Base-by-base conservation (phyloP, 2,329 filamentous ascomycete species). In the Balansia obtecta region DNA sequence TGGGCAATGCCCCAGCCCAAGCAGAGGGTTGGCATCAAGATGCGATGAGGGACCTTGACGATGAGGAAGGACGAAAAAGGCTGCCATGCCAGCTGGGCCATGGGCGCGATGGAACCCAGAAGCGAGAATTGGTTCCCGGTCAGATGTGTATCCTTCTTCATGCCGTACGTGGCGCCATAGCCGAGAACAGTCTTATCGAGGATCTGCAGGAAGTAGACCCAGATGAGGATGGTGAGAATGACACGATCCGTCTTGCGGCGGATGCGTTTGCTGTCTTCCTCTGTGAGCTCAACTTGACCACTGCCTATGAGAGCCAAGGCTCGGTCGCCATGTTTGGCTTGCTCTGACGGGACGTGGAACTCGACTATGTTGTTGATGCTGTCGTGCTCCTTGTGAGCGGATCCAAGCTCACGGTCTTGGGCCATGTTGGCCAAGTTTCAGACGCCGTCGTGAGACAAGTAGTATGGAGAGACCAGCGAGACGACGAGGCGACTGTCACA, bases 81-180 rank as follows among this genome's bases (percentile, higher is more conserved):
- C 53, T 80, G 76, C 75, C 77, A 81, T 42, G 65, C 74, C 37
- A 83, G 69, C 60, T 83, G 78, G 1, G 78, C 78, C 22, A 83
- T 78, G 1, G 78, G 70, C 0, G 72, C 67, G 40, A 82, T 78
- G 6, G 76, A 79, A 22, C 76, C 73, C 20, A 82, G 62, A 18
- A 81, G 62, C 0, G 76, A 78, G 63, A 80, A 80, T 52, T 80
- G 69, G 52, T 74, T 70, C 0, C 75, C 76, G 0, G 63, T 70
- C 15, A 81, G 68, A 46, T 70, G 54, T 2, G 71, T 70, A 56
- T 80, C 77, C 20, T 65, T 55, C 34, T 70, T 64, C 4, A 81
- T 61, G 18, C 75, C 75, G 53, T 76, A 80, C 7, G 77, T 72
- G n/a, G 77, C 75, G 37, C 73, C 74, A 50, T 77, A 80, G 10